Base-by-base conservation (phyloP, 1,284 basidiomycete species). In the Malassezia nana region DNA sequence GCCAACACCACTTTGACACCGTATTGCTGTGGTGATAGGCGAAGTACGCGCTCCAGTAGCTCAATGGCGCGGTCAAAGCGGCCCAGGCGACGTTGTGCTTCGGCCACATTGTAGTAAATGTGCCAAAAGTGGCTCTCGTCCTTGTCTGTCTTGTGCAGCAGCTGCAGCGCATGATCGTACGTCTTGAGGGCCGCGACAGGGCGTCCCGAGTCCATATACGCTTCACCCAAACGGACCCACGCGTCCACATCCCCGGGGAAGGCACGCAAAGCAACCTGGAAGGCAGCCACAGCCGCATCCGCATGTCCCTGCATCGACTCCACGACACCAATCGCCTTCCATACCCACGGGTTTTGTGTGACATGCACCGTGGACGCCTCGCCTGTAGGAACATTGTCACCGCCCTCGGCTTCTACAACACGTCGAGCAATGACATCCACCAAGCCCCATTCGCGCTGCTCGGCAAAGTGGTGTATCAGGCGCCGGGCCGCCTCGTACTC, bases 281-380 rank as follows among this genome's bases (percentile, higher is more conserved):
- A 85, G 0, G 87, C 84, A 59, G 84, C 81, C 40, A 92, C 89
- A 3, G 92, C 89, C 38, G 82, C 78, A 9, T 80, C 69, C 66
- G 85, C 89, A 57, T 87, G 84, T 52, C 81, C 81, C 51, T 84
- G 83, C 60, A 82, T 46, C 76, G 95, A 78, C 70, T 95, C 89
- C 1, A 92, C 90, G 1, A 87, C 82, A 1, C 94, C 94, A 25
- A 94, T 78, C 9, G 94, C 92, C 75, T 95, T 96, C 90, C 91
- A 98, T 1, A 94, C 94, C 94, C 94, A 99, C 2, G 85, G 82
- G 65, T 77, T 91, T 38, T 82, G 83, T 0, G 89, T 86, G 29
- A 65, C 54, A 41, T 69, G 47, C 32, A 46, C 29, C 15, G 24
- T 22, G 15, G 46, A 4, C 33, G 46, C 26, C 42, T 43, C 6